Evolutionary conservation across 768 basidiomycete genomes (phyloP).

Genomic region (Boletus patriciae): DNA sequence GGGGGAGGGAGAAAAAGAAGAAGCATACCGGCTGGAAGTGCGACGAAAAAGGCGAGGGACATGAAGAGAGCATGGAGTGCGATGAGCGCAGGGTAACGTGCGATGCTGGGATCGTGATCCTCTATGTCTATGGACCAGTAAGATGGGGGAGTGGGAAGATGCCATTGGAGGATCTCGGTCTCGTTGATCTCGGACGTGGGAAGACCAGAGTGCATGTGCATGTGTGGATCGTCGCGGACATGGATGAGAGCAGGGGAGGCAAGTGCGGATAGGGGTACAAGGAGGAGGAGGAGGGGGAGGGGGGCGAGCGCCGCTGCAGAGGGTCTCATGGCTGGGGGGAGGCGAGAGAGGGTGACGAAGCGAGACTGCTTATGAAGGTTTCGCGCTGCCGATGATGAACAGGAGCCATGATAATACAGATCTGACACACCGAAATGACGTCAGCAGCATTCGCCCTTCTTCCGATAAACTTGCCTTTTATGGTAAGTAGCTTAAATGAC

Average conservation of each 20-base stretch:
- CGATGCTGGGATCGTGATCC: constrained; percentile 40
- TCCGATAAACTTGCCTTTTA: neutral
- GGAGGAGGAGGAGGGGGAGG: constrained; percentile 8
- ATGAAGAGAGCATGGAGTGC: constrained; percentile 71
- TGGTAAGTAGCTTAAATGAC: no score
- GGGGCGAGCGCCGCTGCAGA: neutral
- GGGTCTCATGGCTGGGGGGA: constrained; percentile 5
- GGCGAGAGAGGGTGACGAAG: neutral
- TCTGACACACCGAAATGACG: constrained; percentile 7
- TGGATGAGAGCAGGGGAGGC: constrained; percentile 15
- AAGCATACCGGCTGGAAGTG: constrained; percentile 72
- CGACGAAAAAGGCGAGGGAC: constrained; percentile 78
- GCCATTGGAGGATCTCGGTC: constrained; percentile 62
- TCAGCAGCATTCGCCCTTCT: constrained; percentile 13
- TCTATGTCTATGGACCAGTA: constrained; percentile 83
- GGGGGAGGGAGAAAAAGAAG: neutral
- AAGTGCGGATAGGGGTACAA: constrained; percentile 15
- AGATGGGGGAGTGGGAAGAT: constrained; percentile 72
- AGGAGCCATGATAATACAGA: neutral
- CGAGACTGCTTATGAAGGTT: constrained; percentile 16
- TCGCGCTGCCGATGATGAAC: neutral
- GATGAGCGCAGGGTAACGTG: constrained; percentile 69
- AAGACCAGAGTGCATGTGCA: constrained; percentile 46
- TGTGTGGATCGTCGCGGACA: constrained; percentile 39
- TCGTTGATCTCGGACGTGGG: constrained; percentile 73